phyloP scores from a whole-genome alignment of 768 basidiomycete genomes.

The Lactarius psammicola region DNA sequence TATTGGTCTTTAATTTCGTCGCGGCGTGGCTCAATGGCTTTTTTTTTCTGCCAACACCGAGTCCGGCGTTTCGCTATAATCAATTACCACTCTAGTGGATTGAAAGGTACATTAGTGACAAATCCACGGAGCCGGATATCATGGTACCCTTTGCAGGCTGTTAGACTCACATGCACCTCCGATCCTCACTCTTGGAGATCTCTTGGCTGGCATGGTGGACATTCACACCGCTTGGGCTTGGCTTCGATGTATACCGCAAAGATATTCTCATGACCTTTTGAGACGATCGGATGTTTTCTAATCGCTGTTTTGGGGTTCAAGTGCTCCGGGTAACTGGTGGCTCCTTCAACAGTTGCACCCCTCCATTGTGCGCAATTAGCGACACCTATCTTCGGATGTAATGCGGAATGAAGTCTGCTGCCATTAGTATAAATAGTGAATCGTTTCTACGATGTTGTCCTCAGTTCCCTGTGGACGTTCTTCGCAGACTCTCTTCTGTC shows the following conservation, averaged over 20 bases:
- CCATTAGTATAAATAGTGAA: background rate
- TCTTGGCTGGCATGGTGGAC: background rate
- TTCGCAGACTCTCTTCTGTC: background rate
- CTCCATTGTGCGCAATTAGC: background rate
- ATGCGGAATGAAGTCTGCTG: background rate
- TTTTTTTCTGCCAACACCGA: background rate
- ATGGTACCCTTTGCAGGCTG: background rate
- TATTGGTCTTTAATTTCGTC: background rate
- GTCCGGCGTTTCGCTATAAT: background rate
- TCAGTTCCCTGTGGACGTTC: background rate
- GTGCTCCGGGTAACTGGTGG: background rate
- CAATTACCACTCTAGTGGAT: background rate
- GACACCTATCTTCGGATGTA: slow-evolving; percentile 2
- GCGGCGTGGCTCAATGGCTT: background rate
- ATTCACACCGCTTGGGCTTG: background rate
- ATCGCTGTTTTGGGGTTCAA: background rate
- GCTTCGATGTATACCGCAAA: background rate
- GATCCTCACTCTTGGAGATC: background rate
- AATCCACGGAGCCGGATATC: background rate
- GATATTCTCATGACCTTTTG: background rate
- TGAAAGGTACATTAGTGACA: background rate
- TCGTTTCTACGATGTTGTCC: too few species aligned
- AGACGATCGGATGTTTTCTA: background rate
- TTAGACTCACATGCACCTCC: background rate
- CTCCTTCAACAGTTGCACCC: background rate